phyloP scores from a whole-genome alignment of 257 asterid species.

The Solanum pennellii region DNA sequence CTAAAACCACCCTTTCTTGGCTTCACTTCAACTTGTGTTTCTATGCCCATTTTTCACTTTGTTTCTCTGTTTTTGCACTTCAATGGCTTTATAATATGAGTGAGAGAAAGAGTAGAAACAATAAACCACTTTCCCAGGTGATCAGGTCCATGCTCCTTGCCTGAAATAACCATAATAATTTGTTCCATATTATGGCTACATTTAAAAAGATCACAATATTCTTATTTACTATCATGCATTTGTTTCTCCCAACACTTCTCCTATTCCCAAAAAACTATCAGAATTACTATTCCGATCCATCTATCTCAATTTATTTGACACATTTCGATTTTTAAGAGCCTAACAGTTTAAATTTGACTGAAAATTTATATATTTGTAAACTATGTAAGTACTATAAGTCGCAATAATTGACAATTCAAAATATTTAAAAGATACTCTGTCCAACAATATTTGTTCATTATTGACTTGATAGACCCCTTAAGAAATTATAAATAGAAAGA shows the following conservation, averaged over 20 bases:
- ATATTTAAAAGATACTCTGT: too few relatives aligned
- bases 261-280: background rate
- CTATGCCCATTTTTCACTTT: background rate
- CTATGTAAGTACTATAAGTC: too few relatives aligned
- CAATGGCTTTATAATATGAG: background rate
- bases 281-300: too few relatives aligned
- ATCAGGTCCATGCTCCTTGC: background rate
- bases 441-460: too few relatives aligned
- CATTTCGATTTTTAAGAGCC: fast-evolving
- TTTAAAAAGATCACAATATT: background rate
- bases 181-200: background rate
- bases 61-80: background rate
- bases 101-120: background rate
- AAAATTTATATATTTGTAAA: too few relatives aligned
- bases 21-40: background rate
- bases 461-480: fast-evolving
- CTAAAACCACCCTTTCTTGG: background rate
- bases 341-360: too few relatives aligned
- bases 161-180: background rate
- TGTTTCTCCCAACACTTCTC: background rate
- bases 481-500: too few relatives aligned
- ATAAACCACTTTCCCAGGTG: background rate
- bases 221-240: background rate
- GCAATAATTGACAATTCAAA: background rate
- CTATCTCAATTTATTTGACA: background rate